phyloP scores from a whole-genome alignment of 257 asterid species.

The Lantana camara region DNA sequence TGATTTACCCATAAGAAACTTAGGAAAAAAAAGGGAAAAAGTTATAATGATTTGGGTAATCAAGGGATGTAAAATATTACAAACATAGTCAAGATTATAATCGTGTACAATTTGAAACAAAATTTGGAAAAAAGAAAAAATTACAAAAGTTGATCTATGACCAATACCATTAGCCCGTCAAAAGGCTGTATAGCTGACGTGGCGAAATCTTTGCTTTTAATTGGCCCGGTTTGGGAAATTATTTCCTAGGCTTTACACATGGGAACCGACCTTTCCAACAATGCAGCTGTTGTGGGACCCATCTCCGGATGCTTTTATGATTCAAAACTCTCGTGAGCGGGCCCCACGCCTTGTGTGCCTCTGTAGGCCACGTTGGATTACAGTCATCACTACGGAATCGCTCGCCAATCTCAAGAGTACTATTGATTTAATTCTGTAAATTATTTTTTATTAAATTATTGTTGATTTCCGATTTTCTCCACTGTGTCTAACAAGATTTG shows the following conservation, averaged over 20 bases:
- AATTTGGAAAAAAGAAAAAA: too few relatives aligned
- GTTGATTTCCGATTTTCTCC: too few relatives aligned
- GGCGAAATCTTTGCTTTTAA: not conserved
- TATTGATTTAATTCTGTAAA: too few relatives aligned
- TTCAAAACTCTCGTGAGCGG: slow-evolving; percentile 40
- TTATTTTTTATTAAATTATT: too few relatives aligned
- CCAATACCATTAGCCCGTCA: not conserved
- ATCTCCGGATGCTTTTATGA: slow-evolving; percentile 26
- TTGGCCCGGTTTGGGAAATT: not conserved
- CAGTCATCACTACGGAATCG: slow-evolving; percentile 31
- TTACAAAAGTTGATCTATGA: too few relatives aligned
- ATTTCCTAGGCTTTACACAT: not conserved
- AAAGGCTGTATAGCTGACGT: slow-evolving; percentile 20
- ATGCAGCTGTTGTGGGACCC: slow-evolving; percentile 35
- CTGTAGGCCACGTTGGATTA: slow-evolving; percentile 47
- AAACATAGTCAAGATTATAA: not conserved
- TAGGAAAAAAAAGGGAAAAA: not conserved
- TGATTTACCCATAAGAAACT: too few relatives aligned
- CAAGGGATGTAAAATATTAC: not conserved
- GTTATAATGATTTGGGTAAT: not conserved
- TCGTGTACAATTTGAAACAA: not conserved
- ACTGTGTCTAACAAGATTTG: too few relatives aligned
- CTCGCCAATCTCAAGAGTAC: not conserved
- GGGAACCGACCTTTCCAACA: slow-evolving; percentile 1
- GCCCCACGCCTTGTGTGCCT: slow-evolving; percentile 27